Evolutionary conservation across 164 flowering plant species (phyloP), one percentile per base, ranked within the genome.

Genomic region (Chloranthus sessilifolius): DNA sequence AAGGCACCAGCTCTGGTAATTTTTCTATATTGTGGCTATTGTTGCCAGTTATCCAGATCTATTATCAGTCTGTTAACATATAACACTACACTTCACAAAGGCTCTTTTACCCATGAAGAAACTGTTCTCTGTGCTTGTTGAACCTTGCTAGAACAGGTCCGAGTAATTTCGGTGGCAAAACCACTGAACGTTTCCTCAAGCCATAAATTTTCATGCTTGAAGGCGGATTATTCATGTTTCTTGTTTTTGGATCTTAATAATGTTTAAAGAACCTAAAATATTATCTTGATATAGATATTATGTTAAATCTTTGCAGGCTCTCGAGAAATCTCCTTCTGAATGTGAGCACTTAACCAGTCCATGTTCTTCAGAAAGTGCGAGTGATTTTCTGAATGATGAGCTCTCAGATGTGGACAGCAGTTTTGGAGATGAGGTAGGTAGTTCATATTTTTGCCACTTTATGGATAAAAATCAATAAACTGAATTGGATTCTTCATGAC

Each of bases 251-350:
- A 38, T 37, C 9, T 15, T n/a, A 16, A 20, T 38, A n/a, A 5
- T 16, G 25, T 10, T 9, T 8, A 22, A 48, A 48, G 12, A 12
- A 31, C 4, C 7, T 33, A 11, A 2, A 12, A 24, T 45, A 20
- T 26, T 45, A 2, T 17, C 12, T 3, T 24, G 7, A 12, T 43
- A 14, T 44, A 9, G 11, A 28, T n/a, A 30, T 6, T 31, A 30
- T n/a, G 5, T 50, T 10, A 21, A 40, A 34, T 21, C 12, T n/a
- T 43, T 59, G 26, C 50, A 59, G 56, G 50, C 28, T 43, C 56
- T 43, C 43, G 55, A 36, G 12, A 38, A 47, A 10, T 51, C 49
- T 43, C 43, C n/a, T 33, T 37, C 55, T 49, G 26, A 35, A 23
- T 17, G 43, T 20, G 50, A 42, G 19, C 11, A 5, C 26, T 38